These are phyloP conservation scores for Apiospora koreana DNA, from an alignment of 2,329 filamentous ascomycete genomes.

Conservation along the genomic window DNA sequence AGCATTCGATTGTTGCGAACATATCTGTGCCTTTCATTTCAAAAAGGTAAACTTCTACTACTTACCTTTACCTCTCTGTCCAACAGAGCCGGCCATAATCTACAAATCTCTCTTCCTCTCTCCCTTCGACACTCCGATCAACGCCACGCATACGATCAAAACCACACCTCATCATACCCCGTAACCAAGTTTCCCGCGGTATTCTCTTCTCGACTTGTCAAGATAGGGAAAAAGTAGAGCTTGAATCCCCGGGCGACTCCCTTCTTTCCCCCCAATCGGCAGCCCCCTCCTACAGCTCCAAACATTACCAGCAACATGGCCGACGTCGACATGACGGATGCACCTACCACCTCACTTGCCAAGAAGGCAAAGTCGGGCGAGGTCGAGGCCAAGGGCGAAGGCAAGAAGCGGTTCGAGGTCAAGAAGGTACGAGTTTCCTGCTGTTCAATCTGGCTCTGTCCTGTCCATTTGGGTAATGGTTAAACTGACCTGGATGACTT, in stretches of 20 bases:
- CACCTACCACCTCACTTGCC: conserved; percentile 55
- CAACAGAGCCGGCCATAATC: background rate
- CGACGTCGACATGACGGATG: conserved; percentile 96
- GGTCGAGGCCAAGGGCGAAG: conserved; percentile 58
- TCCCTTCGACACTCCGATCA: background rate
- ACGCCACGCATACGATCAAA: background rate
- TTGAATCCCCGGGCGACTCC: conserved; percentile 6
- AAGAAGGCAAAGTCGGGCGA: conserved; percentile 48
- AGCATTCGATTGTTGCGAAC: background rate
- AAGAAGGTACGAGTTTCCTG: conserved; percentile 75
- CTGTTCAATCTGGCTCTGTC: background rate
- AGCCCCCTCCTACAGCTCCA: background rate
- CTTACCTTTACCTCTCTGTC: background rate
- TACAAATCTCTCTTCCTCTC: background rate
- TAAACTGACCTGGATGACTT: conserved; percentile 17
- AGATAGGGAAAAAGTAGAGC: conserved; percentile 11
- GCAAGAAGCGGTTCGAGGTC: conserved; percentile 95
- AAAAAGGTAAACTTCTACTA: background rate
- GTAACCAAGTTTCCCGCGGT: background rate
- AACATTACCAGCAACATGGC: conserved; percentile 62
- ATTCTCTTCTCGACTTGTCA: conserved; percentile 1
- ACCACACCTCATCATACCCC: background rate
- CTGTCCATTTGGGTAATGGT: background rate
- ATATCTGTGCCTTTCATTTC: background rate
- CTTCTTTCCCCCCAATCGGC: background rate